Evolutionary conservation across 73 alveolate genomes (phyloP).

Genomic region (Tetrahymena thermophila): DNA sequence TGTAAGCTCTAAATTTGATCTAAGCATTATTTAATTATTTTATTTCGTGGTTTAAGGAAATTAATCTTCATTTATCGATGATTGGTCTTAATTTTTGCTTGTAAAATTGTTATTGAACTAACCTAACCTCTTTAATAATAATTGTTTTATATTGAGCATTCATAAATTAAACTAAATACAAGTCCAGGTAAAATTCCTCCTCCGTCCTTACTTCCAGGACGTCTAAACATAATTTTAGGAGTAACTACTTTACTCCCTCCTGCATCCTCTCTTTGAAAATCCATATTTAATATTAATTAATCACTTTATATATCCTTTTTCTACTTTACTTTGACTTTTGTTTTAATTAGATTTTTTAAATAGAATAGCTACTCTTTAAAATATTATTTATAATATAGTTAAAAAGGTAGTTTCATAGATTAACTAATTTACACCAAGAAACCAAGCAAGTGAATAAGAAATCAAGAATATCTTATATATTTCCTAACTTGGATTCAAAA

Average conservation of each 20-base stretch:
- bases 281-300: neutral
- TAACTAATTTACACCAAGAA: neutral
- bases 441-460: neutral
- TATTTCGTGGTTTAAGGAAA: neutral
- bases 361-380: neutral
- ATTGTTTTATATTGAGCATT: neutral
- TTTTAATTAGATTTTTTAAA: neutral
- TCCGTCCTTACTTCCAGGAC: neutral
- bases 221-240: neutral
- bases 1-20: neutral
- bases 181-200: neutral
- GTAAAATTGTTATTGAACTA: neutral
- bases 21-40: neutral
- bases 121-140: neutral
- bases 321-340: neutral
- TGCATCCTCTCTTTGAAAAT: neutral
- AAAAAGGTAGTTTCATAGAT: neutral
- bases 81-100: neutral
- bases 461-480: neutral
- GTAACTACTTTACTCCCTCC: neutral
- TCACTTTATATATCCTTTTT: neutral
- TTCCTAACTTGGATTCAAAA: neutral
- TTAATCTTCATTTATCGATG: neutral
- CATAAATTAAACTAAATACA: neutral
- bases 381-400: neutral